Conservation (phyloP, 2,329 filamentous ascomycete species). For the Aureobasidium melanogenum region DNA sequence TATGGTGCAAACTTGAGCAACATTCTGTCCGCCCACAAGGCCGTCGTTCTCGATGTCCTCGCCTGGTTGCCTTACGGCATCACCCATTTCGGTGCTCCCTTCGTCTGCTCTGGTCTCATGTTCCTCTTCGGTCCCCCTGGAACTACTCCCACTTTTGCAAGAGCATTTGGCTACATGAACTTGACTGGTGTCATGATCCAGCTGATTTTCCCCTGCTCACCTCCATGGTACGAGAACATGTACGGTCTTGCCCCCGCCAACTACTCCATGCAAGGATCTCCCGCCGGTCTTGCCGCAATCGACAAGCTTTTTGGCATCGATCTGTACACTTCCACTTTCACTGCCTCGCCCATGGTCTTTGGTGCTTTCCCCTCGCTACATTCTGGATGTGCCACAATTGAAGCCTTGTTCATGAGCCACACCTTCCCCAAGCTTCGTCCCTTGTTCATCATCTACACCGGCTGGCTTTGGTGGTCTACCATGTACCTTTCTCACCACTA, state of each 20-base stretch:
- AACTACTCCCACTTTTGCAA: conserved; percentile 74
- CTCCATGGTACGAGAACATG: conserved; percentile 93
- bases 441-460: conserved; percentile 72
- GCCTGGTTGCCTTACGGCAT: conserved; percentile 93
- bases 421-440: conserved; percentile 77
- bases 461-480: conserved; percentile 97
- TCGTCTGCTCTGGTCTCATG: conserved; percentile 67
- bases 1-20: conserved; percentile 95
- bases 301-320: conserved; percentile 86
- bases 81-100: conserved; percentile 79
- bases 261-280: conserved; percentile 83
- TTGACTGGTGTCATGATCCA: conserved; percentile 81
- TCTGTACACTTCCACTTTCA: conserved; percentile 88
- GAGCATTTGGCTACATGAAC: conserved; percentile 88
- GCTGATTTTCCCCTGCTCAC: conserved; percentile 83
- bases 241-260: conserved; percentile 86
- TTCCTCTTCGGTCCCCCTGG: conserved; percentile 86
- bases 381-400: conserved; percentile 78
- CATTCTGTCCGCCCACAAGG: conserved; percentile 84
- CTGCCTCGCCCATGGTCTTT: conserved; percentile 82
- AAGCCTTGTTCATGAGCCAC: conserved; percentile 87
- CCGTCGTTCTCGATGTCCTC: conserved; percentile 72
- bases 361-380: conserved; percentile 92
- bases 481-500: conserved; percentile 99
- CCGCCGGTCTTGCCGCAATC: conserved; percentile 79